Base-by-base conservation (phyloP, 306 rosid genomes). In the Dryas octopetala region DNA sequence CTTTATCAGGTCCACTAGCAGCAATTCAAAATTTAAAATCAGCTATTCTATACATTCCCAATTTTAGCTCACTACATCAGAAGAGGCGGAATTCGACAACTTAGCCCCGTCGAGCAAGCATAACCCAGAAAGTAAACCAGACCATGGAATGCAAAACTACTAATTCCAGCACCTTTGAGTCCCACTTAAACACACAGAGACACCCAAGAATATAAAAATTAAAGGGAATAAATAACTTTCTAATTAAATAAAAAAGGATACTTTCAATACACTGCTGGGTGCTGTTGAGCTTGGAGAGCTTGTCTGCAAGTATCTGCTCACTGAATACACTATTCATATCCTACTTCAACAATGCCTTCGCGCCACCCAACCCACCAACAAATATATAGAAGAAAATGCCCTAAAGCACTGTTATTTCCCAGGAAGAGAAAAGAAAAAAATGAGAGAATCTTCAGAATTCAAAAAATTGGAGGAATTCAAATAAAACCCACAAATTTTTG, bases 261-360 rank as follows among this genome's bases (percentile, higher is more conserved):
- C 98, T 91, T 83, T 90, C 96, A 48, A 91, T 94, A 81, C 93
- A 85, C 75, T 86, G 91, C 84, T 94, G 97, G 78, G 95, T 87
- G 85, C 83, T 90, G 87, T 88, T 90, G 82, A 90, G 91, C 97
- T 87, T 94, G 77, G 96, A 83, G 44, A 94, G 89, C 90, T 88
- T 91, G 75, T 94, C 98, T 1, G 86, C 95, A 78, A 91, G 96
- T 71, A 90, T 82, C 82, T 86, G 88, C 80, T 94, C 96, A 66
- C 83, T 80, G 88, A 91, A 94, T 49, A 86, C 88, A 71, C 88
- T 90, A 87, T 81, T 87, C 97, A 88, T 91, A 60, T 58, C 87
- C 83, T 84, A 78, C 76, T 72, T 68, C 68, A 61, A 72, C 46
- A 74, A 41, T 66, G 61, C 53, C 46, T 44, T 76, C 14, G 61